phyloP scores from a whole-genome alignment of 1,139 yeast genomes.

The Yamadazyma spencermartinsiae region DNA sequence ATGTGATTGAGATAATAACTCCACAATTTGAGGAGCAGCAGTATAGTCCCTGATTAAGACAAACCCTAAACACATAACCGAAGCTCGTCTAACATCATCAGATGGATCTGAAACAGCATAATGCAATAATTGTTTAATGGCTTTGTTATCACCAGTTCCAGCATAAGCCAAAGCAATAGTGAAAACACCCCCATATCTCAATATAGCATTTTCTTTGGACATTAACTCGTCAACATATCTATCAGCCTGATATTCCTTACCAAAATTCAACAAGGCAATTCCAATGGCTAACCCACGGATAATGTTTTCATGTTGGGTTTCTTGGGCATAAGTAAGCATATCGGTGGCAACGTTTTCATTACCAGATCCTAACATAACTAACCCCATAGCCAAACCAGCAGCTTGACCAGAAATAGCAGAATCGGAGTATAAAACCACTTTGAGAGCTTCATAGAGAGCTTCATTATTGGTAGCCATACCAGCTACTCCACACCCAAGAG shows the following conservation, averaged over 20 bases:
- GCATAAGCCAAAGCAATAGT: constrained; percentile 95
- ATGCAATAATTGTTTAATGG: constrained; percentile 83
- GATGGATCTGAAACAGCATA: constrained; percentile 96
- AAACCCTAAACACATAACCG: constrained; percentile 93
- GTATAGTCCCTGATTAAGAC: constrained; percentile 87
- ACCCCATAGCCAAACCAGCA: constrained; percentile 95
- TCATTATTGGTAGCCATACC: constrained; percentile 89
- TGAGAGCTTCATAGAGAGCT: constrained; percentile 77
- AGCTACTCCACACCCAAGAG: constrained; percentile 93
- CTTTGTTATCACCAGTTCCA: constrained; percentile 90
- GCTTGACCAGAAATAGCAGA: constrained; percentile 96
- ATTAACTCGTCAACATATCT: constrained; percentile 65
- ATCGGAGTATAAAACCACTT: constrained; percentile 83
- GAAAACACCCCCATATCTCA: constrained; percentile 95
- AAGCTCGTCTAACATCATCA: constrained; percentile 95
- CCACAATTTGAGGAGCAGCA: constrained; percentile 94
- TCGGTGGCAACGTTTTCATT: constrained; percentile 69
- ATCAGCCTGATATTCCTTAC: constrained; percentile 83
- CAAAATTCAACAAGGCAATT: constrained; percentile 81
- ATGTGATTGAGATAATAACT: constrained; percentile 88
- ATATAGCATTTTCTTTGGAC: constrained; percentile 74
- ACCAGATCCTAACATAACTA: constrained; percentile 95
- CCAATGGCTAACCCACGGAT: constrained; percentile 91
- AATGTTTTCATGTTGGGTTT: constrained; percentile 94
- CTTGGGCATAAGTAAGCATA: constrained; percentile 90